These are phyloP conservation scores for Blumeria graminis DNA, from an alignment of 2,329 filamentous ascomycete species.

Conservation along the genomic window DNA sequence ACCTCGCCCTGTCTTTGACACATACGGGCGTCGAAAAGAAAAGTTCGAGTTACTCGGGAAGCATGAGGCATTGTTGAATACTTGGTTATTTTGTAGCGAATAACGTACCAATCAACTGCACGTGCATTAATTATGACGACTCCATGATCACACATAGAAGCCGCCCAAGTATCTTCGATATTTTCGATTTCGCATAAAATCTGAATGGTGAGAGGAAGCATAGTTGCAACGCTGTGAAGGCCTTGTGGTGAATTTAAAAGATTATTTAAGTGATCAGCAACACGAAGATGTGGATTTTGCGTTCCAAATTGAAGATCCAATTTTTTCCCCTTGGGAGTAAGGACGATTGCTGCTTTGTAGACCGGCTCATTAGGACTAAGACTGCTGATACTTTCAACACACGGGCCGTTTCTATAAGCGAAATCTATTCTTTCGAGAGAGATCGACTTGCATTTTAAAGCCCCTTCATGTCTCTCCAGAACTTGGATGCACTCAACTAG, in stretches of 20 bases:
- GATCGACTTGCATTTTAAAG: slow-evolving; percentile 32
- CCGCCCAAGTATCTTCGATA: slow-evolving; percentile 30
- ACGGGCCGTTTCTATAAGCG: slow-evolving; percentile 28
- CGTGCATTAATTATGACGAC: slow-evolving; percentile 28
- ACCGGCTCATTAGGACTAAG: slow-evolving; percentile 6
- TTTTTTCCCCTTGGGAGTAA: slow-evolving; percentile 20
- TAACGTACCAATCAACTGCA: slow-evolving; percentile 29
- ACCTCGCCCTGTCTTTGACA: slow-evolving; percentile 22
- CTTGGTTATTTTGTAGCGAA: slow-evolving; percentile 25
- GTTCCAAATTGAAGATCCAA: slow-evolving; percentile 35
- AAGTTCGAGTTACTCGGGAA: slow-evolving; percentile 12
- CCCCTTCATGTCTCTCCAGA: slow-evolving; percentile 29
- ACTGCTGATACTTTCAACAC: slow-evolving; percentile 3
- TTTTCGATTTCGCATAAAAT: slow-evolving; percentile 35
- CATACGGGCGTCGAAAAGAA: slow-evolving; percentile 29
- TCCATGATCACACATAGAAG: slow-evolving; percentile 17
- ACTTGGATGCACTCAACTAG: slow-evolving; percentile 46
- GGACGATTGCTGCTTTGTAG: slow-evolving; percentile 33
- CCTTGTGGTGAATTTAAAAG: slow-evolving; percentile 28
- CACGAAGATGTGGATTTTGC: slow-evolving; percentile 42
- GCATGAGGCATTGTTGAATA: neutral
- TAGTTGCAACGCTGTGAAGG: slow-evolving; percentile 27
- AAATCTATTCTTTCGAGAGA: slow-evolving; percentile 41
- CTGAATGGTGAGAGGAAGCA: slow-evolving; percentile 37
- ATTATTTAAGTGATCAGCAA: slow-evolving; percentile 31